Evolutionary conservation across 495 filamentous ascomycete genomes (phyloP).

Genomic region (Bacidia gigantensis): DNA sequence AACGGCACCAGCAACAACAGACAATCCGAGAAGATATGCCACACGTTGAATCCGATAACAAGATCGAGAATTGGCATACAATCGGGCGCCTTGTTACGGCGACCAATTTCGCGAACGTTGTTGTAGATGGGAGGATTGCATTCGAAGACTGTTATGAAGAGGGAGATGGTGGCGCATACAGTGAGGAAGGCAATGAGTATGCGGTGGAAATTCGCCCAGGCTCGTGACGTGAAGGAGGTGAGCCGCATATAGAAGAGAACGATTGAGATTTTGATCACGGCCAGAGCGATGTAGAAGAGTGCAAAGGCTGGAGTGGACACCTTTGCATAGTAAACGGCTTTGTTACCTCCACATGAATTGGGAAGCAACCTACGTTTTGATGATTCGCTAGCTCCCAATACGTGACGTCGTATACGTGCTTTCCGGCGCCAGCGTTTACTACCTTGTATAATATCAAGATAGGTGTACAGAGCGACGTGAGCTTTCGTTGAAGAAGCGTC

Average conservation of each 20-base stretch:
- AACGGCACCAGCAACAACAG: background rate
- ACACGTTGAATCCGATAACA: background rate
- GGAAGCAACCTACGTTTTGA: background rate
- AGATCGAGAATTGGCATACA: background rate
- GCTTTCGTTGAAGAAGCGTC: no score
- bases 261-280: constrained; percentile 17
- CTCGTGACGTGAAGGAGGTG: constrained; percentile 11
- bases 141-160: constrained; percentile 9
- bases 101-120: background rate
- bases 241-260: constrained; percentile 17
- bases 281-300: constrained; percentile 15
- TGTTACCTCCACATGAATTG: no score
- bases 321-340: no score
- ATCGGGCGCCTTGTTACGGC: background rate
- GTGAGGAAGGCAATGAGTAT: constrained; percentile 9
- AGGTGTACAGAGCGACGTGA: no score
- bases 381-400: background rate
- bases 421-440: background rate
- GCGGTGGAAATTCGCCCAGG: constrained; percentile 13
- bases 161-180: constrained; percentile 4
- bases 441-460: background rate
- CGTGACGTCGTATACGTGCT: background rate
- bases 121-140: background rate
- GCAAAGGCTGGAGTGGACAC: no score
- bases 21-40: background rate